Base-by-base conservation (phyloP, 352 stramenopile species). In the Globisporangium nodosum region DNA sequence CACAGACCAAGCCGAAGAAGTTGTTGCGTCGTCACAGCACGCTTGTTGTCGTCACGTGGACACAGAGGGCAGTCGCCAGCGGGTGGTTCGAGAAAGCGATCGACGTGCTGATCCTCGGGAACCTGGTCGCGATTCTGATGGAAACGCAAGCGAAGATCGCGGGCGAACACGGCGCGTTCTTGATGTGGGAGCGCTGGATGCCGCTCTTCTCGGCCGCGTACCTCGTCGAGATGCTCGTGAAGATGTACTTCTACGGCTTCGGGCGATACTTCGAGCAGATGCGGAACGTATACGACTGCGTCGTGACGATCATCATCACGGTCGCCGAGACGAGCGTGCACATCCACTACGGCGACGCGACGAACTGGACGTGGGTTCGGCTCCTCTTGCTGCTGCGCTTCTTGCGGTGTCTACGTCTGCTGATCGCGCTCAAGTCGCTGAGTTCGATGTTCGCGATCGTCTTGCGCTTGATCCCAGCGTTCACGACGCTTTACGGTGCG, bases 221-320 rank as follows among this genome's bases (percentile, higher is more conserved):
- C 61, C 58, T 92, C 13, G 40, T 87, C 1, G 87, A 96, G 54
- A 95, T 96, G 82, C 54, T 88, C 9, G 51, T 93, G 31, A 96
- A 96, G 66, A 76, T 93, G 51, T 75, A 81, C 33, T 77, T 74
- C 3, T 66, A 83, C 30, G 77, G 78, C 8, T 65, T 69, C 35
- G 68, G 67, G 18, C 64, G 63, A 33, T 96, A 95, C 64, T 82
- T 82, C 48, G 61, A 71, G 5, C 74, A 83, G 31, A 15, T 63
- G 5, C 88, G 86, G 57, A 96, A 96, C 59, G 60, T 88, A 21
- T 96, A 95, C 59, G 87, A 96, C 56, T 90, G 74, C 49, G 62
- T 90, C 40, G 87, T 96, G 43, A 88, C 80, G 3, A 53, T 86
- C n/a, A 61, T 76, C 16, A 85, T 81, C 47, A 64, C 84, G 24